phyloP scores from a whole-genome alignment of 352 stramenopile species.

The Phytophthora capsici region DNA sequence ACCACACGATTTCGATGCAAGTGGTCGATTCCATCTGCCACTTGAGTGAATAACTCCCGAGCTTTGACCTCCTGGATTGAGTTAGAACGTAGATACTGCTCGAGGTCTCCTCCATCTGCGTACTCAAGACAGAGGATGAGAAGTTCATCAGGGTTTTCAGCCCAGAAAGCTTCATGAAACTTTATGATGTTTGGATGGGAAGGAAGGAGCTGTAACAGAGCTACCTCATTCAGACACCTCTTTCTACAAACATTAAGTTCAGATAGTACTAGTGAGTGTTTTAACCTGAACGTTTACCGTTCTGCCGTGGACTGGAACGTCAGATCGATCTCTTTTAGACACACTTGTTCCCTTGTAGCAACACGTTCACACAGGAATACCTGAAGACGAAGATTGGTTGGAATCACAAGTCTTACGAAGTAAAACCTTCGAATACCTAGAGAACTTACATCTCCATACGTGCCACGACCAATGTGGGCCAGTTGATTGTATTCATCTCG shows the following conservation, averaged over 20 bases:
- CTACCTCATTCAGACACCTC: slow-evolving; percentile 55
- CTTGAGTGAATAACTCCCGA: slow-evolving; percentile 56
- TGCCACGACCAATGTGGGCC: slow-evolving; percentile 53
- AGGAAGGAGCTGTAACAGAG: slow-evolving; percentile 52
- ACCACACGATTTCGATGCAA: slow-evolving; percentile 63
- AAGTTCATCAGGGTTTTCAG: slow-evolving; percentile 13
- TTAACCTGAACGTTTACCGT: slow-evolving; percentile 26
- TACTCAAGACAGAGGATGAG: slow-evolving; percentile 77
- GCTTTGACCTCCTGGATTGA: slow-evolving; percentile 16
- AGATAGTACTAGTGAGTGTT: background rate
- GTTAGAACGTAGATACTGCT: slow-evolving; percentile 37
- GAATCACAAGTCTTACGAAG: background rate
- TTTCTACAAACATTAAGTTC: slow-evolving; percentile 15
- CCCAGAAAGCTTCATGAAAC: slow-evolving; percentile 66
- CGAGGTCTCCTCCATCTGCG: slow-evolving; percentile 61
- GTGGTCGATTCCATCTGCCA: slow-evolving; percentile 87
- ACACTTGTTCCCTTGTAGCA: slow-evolving; percentile 37
- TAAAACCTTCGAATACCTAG: background rate
- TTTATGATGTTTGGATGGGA: slow-evolving; percentile 59
- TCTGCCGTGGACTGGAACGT: slow-evolving; percentile 49
- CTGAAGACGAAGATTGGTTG: slow-evolving; percentile 19
- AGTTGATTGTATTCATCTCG: slow-evolving; percentile 37
- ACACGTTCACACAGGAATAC: slow-evolving; percentile 54
- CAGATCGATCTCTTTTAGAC: slow-evolving; percentile 68
- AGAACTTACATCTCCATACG: slow-evolving; percentile 58